Conservation (phyloP, 345 rosid genomes). For the Aquilaria sinensis region DNA sequence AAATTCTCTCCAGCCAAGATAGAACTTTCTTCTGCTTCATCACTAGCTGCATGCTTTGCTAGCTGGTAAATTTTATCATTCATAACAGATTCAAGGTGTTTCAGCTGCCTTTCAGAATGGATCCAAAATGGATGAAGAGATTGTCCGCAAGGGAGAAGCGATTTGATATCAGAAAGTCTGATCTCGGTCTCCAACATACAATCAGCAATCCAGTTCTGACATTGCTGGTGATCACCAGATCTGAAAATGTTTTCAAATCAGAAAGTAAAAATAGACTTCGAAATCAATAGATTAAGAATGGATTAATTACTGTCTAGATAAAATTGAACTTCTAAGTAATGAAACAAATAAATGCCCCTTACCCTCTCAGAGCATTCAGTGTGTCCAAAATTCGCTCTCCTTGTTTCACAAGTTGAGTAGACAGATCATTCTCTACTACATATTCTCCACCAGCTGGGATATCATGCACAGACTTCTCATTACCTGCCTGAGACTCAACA, state of each 20-base stretch:
- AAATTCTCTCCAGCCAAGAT: constrained; percentile 25
- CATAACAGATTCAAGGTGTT: constrained; percentile 54
- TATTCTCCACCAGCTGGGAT: constrained; percentile 22
- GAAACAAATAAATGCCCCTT: constrained; percentile 20
- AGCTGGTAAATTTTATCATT: constrained; percentile 60
- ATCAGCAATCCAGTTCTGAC: constrained; percentile 46
- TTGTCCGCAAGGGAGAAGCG: constrained; percentile 47
- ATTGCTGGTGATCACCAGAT: constrained; percentile 40
- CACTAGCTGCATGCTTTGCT: constrained; percentile 57
- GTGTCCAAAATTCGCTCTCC: constrained; percentile 63
- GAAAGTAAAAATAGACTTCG: constrained; percentile 3
- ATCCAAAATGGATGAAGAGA: constrained; percentile 74
- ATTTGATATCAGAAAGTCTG: constrained; percentile 74
- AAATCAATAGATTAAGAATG: constrained; percentile 4
- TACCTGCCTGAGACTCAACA: constrained; percentile 20
- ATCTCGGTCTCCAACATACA: constrained; percentile 65
- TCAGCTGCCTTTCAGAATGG: constrained; percentile 71
- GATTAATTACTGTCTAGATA: not conserved
- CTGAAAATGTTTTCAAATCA: constrained; percentile 32
- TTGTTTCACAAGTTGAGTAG: constrained; percentile 43
- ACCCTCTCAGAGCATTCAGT: constrained; percentile 71
- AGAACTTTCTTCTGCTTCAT: constrained; percentile 32
- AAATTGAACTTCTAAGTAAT: not conserved
- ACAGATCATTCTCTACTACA: constrained; percentile 28
- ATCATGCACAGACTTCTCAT: constrained; percentile 16